phyloP scores from a whole-genome alignment of 164 flowering plant genomes.

The Aristolochia fimbriata region DNA sequence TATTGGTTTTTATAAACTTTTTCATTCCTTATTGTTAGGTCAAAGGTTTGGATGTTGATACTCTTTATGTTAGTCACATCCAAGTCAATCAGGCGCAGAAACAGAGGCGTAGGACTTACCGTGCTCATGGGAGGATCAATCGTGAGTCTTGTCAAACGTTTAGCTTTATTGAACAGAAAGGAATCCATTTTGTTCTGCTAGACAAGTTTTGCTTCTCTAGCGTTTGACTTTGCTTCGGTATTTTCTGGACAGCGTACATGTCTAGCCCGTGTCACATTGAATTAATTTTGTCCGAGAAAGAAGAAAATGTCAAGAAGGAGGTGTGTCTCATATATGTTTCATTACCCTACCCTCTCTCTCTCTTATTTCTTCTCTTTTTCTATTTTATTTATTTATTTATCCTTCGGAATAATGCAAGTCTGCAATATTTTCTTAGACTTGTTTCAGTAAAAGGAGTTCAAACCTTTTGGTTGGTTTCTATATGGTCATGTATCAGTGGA shows the following conservation, averaged over 20 bases:
- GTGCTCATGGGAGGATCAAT: slow-evolving; percentile 89
- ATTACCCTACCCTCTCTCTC: too few relatives aligned
- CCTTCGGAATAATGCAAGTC: too few relatives aligned
- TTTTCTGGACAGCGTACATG: slow-evolving; percentile 61
- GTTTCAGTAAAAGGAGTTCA: too few relatives aligned
- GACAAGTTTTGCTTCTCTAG: background rate
- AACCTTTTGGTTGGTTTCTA: too few relatives aligned
- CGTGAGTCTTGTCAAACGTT: slow-evolving; percentile 46
- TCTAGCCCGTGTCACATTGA: slow-evolving; percentile 93
- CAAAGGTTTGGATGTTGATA: slow-evolving; percentile 82
- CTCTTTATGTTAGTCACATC: slow-evolving; percentile 63
- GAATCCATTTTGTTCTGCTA: slow-evolving; percentile 1
- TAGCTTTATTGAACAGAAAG: too few relatives aligned
- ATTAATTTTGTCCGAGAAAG: slow-evolving; percentile 77
- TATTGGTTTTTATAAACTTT: too few relatives aligned
- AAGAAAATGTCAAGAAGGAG: slow-evolving; percentile 60
- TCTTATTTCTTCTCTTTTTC: too few relatives aligned
- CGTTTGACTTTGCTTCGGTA: background rate
- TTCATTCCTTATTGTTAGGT: slow-evolving; percentile 41
- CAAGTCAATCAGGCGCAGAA: slow-evolving; percentile 89
- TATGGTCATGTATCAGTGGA: too few relatives aligned
- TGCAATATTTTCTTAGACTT: too few relatives aligned
- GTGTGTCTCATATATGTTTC: background rate
- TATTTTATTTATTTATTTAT: too few relatives aligned
- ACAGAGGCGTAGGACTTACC: slow-evolving; percentile 80